These are phyloP conservation scores for Kwoniella mangroviensis DNA, from an alignment of 768 basidiomycete species.

Conservation along the genomic window DNA sequence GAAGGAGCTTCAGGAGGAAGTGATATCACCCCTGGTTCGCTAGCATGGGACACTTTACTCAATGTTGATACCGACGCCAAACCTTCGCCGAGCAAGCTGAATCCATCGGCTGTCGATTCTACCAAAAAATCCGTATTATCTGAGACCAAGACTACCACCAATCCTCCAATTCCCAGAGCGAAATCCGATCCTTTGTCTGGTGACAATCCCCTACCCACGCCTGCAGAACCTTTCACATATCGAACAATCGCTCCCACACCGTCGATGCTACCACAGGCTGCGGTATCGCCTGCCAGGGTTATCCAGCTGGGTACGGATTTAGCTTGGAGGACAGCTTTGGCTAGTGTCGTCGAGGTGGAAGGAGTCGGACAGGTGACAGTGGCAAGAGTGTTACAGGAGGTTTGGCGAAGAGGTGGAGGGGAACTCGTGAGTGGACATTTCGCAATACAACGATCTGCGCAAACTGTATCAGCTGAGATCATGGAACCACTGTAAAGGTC, in stretches of 20 bases:
- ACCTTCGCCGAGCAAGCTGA: slow-evolving; percentile 1
- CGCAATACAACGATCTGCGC: not conserved
- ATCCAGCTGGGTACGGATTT: slow-evolving; percentile 38
- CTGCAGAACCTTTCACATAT: not conserved
- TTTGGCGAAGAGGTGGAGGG: slow-evolving; percentile 50
- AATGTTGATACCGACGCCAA: slow-evolving; percentile 29
- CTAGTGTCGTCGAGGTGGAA: slow-evolving; percentile 48
- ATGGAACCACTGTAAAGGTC: slow-evolving; percentile 17
- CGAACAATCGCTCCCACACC: not conserved
- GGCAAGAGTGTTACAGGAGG: slow-evolving; percentile 40
- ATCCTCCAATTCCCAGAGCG: not conserved
- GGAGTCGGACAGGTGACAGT: slow-evolving; percentile 45
- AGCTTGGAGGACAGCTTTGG: slow-evolving; percentile 48
- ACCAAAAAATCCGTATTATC: not conserved
- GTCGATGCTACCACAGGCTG: not conserved
- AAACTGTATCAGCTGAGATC: not conserved
- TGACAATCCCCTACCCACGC: not conserved
- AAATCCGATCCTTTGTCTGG: slow-evolving; percentile 23
- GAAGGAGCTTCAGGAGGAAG: not conserved
- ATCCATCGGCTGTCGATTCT: slow-evolving; percentile 1
- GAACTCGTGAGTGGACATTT: slow-evolving; percentile 34
- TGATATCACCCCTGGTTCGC: slow-evolving; percentile 25
- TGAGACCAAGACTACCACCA: not conserved
- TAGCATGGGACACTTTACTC: slow-evolving; percentile 41
- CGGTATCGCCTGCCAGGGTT: slow-evolving; percentile 10